Evolutionary conservation across 2,329 filamentous ascomycete genomes (phyloP).

Genomic region (Xylariaceae sp.): DNA sequence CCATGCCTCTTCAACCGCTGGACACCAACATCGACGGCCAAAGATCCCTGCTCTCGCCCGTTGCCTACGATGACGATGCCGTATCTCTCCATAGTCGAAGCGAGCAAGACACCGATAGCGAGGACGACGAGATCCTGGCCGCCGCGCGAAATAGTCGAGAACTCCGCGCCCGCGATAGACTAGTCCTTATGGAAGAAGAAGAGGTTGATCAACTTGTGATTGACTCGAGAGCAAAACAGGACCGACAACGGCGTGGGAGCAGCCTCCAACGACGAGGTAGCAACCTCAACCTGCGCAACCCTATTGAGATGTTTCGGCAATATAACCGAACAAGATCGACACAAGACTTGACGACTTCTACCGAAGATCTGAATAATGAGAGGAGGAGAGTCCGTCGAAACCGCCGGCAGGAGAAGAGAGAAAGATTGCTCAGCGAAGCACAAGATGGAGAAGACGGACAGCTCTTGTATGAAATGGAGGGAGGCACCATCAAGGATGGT

Average conservation of each 20-base stretch:
- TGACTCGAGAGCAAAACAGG: conserved; percentile 44
- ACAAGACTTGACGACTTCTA: conserved; percentile 41
- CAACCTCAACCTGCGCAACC: conserved; percentile 47
- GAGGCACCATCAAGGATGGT: conserved; percentile 66
- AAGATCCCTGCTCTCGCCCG: conserved; percentile 56
- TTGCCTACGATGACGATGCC: conserved; percentile 65
- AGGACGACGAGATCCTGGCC: conserved; percentile 66
- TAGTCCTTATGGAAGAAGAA: conserved; percentile 72
- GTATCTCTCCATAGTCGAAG: conserved; percentile 61
- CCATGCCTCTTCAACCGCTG: conserved; percentile 26
- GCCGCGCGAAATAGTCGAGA: conserved; percentile 66
- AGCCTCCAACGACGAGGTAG: conserved; percentile 39
- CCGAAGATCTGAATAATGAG: conserved; percentile 47
- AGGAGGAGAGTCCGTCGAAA: conserved; percentile 47
- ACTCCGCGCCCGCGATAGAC: conserved; percentile 64
- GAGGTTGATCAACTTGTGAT: conserved; percentile 60
- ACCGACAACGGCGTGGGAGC: conserved; percentile 43
- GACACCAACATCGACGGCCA: conserved; percentile 29
- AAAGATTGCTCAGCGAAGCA: conserved; percentile 49
- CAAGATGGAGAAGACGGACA: conserved; percentile 65
- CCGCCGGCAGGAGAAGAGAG: conserved; percentile 51
- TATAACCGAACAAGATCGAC: conserved; percentile 32
- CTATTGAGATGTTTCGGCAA: conserved; percentile 41
- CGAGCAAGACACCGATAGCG: conserved; percentile 72
- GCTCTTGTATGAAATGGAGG: conserved; percentile 75